Evolutionary conservation across 495 filamentous ascomycete species (phyloP), one percentile per base, ranked within the genome.

Genomic region (Penicillium bialowiezense): DNA sequence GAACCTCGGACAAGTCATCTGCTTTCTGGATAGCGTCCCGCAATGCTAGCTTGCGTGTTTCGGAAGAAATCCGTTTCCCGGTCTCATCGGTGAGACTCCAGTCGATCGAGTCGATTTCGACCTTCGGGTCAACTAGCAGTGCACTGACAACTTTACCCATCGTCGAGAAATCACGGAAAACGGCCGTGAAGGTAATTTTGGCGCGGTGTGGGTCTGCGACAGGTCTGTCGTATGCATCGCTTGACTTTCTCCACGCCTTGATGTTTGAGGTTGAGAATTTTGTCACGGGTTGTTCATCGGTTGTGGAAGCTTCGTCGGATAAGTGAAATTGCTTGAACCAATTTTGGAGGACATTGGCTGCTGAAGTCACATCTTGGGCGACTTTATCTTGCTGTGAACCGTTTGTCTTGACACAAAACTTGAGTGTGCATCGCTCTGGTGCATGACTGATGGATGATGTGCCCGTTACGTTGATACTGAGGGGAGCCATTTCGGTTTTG

Each of bases 11-110:
- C 41, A 49, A 59, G 12, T 64, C 61, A 5, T 54, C 40, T 0
- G 61, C 61, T 14, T 59, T 52, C 6, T 32, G 17, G 4, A 64
- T 43, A 5, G 61, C 61, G 37, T 64, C 50, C 0, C 40, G 46
- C 34, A 64, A 42, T 17, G 58, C 61, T 42, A 48, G 12, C 17
- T 54, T 62, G 8, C 61, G 55, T 26, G 52, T 29, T 8, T 55
- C 19, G 1, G 49, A 51, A 18, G 28, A 39, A 15, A 64, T 19
- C 5, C 20, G 21, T 18, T 50, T 47, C 17, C 52, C 14, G 1
- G 61, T 62, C 5, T 31, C 52, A 2, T 64, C 55, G 5, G 52
- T 64, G 35, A 64, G 45, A 19, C 40, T 36, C 61, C 61, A 64
- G 3, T 56, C 42, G 4, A 64, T 56, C 0, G 53, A 50, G 4